Evolutionary conservation across 192 early-diverging fungal species (phyloP).

Genomic region (Chytriomyces hyalinus): DNA sequence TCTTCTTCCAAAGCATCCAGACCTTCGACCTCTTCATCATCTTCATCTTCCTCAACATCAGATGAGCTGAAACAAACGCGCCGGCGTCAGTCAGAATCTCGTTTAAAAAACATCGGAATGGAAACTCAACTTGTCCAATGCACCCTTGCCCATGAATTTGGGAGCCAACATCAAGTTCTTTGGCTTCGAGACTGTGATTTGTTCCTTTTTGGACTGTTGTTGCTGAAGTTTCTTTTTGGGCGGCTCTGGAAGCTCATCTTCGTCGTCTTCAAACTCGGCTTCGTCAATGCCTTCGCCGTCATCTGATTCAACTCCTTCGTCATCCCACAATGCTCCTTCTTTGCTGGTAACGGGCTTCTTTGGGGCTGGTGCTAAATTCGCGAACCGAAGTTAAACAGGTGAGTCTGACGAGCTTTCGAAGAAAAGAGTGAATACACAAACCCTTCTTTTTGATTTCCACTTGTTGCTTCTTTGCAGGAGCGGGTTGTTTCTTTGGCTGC

Average conservation of each 20-base stretch:
- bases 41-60: constrained; percentile 13
- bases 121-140: too few species aligned
- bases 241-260: not conserved
- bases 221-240: not conserved
- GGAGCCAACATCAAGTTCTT: constrained; percentile 28
- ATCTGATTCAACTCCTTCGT: constrained; percentile 35
- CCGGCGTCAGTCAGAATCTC: not conserved
- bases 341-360: not conserved
- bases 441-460: constrained; percentile 9
- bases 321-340: constrained; percentile 27
- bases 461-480: constrained; percentile 7
- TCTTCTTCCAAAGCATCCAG: constrained; percentile 20
- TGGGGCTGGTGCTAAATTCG: not conserved
- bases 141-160: constrained; percentile 16
- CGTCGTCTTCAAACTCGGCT: not conserved
- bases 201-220: too few species aligned
- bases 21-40: constrained; percentile 4
- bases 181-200: too few species aligned
- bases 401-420: not conserved
- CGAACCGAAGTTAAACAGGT: not conserved
- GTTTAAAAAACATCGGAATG: not conserved
- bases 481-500: constrained; percentile 8
- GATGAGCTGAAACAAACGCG: constrained; percentile 1
- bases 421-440: not conserved
- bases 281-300: constrained; percentile 30